Evolutionary conservation across 208 protist genomes (phyloP).

Genomic region (Trypanosoma mega): DNA sequence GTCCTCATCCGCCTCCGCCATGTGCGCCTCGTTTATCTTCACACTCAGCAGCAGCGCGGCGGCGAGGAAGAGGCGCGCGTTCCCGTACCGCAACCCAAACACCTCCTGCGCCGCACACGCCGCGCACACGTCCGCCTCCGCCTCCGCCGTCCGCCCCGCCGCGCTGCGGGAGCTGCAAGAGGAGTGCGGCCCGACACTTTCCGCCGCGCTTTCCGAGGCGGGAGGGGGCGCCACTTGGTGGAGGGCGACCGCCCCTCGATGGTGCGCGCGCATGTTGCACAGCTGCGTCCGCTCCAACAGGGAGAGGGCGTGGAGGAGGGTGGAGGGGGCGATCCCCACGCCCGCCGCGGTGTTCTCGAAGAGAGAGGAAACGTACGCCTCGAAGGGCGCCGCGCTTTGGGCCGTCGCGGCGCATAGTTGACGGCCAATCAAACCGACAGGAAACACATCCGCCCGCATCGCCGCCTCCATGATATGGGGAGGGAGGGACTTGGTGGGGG

Average conservation of each 20-base stretch:
- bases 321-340: slow-evolving; percentile 28
- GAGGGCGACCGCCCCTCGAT: slow-evolving; percentile 9
- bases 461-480: slow-evolving; percentile 6
- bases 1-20: slow-evolving; percentile 22
- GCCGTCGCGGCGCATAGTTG: slow-evolving; percentile 33
- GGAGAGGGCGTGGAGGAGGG: slow-evolving; percentile 34
- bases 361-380: slow-evolving; percentile 26
- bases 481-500: neutral
- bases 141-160: slow-evolving; percentile 29
- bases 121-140: slow-evolving; percentile 24
- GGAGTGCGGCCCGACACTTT: too few relatives aligned
- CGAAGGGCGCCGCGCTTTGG: slow-evolving; percentile 27
- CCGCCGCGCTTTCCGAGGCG: too few relatives aligned
- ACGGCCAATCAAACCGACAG: slow-evolving; percentile 27
- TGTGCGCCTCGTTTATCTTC: slow-evolving; percentile 33
- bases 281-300: slow-evolving; percentile 42
- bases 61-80: slow-evolving; percentile 36
- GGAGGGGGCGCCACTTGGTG: too few relatives aligned
- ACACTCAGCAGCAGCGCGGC: slow-evolving; percentile 42
- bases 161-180: too few relatives aligned
- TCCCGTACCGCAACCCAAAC: slow-evolving; percentile 43
- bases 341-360: slow-evolving; percentile 22
- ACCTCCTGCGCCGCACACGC: slow-evolving; percentile 24
- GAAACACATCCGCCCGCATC: slow-evolving; percentile 21
- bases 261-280: slow-evolving; percentile 32